Evolutionary conservation across 805 yeast species (phyloP).

Genomic region (Ogataea polymorpha): DNA sequence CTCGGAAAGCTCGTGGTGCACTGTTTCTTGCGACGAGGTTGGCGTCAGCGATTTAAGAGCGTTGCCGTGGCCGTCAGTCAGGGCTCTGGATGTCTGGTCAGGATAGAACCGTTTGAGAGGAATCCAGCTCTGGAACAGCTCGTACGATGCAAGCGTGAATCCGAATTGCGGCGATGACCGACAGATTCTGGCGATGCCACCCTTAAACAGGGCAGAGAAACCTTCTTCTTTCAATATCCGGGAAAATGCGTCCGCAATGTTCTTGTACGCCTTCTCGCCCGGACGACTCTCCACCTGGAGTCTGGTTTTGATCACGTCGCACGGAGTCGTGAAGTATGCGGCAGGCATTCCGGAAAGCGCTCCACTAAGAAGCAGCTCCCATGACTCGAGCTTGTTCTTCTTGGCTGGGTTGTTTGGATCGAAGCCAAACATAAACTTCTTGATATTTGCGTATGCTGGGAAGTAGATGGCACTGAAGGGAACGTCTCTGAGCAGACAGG

Average conservation of each 20-base stretch:
- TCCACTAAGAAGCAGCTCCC: conserved; percentile 85
- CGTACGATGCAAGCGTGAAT: conserved; percentile 96
- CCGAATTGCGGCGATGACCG: conserved; percentile 98
- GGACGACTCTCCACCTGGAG: conserved; percentile 77
- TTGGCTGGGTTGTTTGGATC: conserved; percentile 68
- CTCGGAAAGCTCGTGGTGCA: conserved; percentile 29
- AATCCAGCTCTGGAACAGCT: conserved; percentile 73
- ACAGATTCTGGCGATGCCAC: conserved; percentile 90
- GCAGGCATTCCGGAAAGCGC: conserved; percentile 98
- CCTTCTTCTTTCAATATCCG: conserved; percentile 83
- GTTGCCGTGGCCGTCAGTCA: conserved; percentile 27
- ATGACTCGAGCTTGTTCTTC: conserved; percentile 60
- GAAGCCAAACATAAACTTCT: conserved; percentile 74
- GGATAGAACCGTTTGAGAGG: conserved; percentile 54
- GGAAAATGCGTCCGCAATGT: conserved; percentile 72
- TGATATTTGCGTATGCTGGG: conserved; percentile 94
- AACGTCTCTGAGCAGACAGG: conserved; percentile 91
- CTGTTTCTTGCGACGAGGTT: conserved; percentile 16
- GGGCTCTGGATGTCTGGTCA: conserved; percentile 20
- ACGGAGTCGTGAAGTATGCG: conserved; percentile 93
- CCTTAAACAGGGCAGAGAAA: conserved; percentile 83
- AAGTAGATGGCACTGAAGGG: conserved; percentile 96
- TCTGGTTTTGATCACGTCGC: conserved; percentile 94
- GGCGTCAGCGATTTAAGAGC: conserved; percentile 26
- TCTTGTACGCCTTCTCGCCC: conserved; percentile 75